These are phyloP conservation scores for Monosporozyma siamensis DNA, from an alignment of 805 yeast genomes.

Conservation along the genomic window DNA sequence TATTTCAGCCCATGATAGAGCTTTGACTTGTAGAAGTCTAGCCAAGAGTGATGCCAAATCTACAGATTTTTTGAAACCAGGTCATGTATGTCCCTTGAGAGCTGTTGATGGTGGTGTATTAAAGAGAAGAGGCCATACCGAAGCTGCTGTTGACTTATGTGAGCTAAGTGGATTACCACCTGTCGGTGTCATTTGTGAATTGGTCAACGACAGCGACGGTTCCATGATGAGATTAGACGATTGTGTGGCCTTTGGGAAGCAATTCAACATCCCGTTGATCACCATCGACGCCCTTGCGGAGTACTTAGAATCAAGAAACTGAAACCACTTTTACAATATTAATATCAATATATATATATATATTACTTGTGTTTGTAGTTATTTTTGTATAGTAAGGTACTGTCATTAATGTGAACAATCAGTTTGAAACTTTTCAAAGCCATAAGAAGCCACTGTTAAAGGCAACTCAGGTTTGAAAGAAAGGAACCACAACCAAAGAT, in stretches of 20 bases:
- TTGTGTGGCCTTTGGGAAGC: constrained; percentile 59
- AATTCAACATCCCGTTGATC: constrained; percentile 57
- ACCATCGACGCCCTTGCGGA: constrained; percentile 68
- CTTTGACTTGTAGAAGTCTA: constrained; percentile 64
- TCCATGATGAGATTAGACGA: constrained; percentile 90
- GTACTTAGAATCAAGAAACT: constrained; percentile 18
- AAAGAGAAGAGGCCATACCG: constrained; percentile 88
- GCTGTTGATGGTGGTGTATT: constrained; percentile 81
- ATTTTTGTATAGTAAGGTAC: no score
- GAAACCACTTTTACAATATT: constrained; percentile 2
- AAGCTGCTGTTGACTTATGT: constrained; percentile 88
- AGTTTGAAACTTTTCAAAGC: neutral
- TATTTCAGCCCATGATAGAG: constrained; percentile 88
- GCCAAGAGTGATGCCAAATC: constrained; percentile 49
- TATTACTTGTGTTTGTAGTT: no score
- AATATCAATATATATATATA: constrained; percentile 2
- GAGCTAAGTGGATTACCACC: constrained; percentile 67
- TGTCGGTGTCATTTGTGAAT: constrained; percentile 88
- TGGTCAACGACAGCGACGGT: constrained; percentile 89
- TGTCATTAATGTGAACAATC: no score
- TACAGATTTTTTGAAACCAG: constrained; percentile 74
- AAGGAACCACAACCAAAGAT: neutral
- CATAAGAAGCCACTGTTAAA: no score
- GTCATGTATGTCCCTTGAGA: constrained; percentile 86
- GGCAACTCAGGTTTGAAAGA: neutral